Conservation (phyloP, 176 grass and related monocot genomes). For the Lolium rigidum region DNA sequence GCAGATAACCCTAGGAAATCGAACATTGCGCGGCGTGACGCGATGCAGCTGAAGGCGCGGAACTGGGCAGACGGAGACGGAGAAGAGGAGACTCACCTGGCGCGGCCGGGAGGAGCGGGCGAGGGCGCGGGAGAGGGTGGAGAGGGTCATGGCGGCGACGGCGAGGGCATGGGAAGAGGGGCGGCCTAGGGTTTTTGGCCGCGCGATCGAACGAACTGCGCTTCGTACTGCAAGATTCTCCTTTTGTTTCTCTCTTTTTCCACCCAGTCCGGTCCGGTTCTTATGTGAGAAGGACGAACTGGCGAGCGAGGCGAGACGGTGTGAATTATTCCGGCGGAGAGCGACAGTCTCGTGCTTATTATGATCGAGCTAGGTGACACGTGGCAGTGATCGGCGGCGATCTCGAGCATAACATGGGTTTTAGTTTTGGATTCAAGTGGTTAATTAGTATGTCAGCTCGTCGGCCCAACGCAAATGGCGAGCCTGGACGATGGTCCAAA, state of each 20-base stretch:
- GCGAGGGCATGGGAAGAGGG: conserved; percentile 14
- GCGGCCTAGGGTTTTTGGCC: conserved; percentile 30
- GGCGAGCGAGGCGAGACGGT: not conserved
- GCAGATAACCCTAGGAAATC: conserved; percentile 44
- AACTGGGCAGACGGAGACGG: not conserved
- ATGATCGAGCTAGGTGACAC: conserved; percentile 37
- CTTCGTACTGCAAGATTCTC: not conserved
- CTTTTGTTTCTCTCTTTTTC: not conserved
- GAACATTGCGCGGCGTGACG: not conserved
- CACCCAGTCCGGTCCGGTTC: not conserved
- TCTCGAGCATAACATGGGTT: not conserved
- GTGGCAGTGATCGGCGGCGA: not conserved
- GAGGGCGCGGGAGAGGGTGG: conserved; percentile 67
- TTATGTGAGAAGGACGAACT: not conserved
- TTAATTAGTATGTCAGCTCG: no score
- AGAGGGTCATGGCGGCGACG: conserved; percentile 61
- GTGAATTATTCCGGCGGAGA: not conserved
- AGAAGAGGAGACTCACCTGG: conserved; percentile 45
- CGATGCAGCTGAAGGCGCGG: not conserved
- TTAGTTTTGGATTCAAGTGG: no score
- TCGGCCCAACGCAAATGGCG: no score
- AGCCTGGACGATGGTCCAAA: not conserved
- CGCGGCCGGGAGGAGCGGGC: conserved; percentile 64
- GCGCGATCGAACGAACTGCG: conserved; percentile 18
- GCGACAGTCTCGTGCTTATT: not conserved